phyloP scores from a whole-genome alignment of 805 yeast genomes.

The Sugiyamaella marilandica region DNA sequence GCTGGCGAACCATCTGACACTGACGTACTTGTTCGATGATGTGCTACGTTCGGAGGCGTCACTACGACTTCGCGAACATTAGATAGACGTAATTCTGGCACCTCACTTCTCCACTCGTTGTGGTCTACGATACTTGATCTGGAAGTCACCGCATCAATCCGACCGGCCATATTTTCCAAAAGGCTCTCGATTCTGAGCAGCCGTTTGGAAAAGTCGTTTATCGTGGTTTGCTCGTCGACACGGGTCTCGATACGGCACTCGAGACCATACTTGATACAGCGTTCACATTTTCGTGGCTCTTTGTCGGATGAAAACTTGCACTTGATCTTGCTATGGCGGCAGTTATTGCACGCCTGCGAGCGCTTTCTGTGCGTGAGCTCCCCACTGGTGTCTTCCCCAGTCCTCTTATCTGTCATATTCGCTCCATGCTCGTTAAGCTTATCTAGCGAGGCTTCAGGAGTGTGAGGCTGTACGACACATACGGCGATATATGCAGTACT shows the following conservation, averaged over 20 bases:
- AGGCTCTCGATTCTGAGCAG: constrained; percentile 13
- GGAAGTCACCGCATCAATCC: constrained; percentile 2
- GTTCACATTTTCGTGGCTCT: constrained; percentile 19
- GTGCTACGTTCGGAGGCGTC: not conserved
- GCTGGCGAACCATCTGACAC: not conserved
- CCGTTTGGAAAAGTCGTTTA: constrained; percentile 13
- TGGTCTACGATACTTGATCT: no score
- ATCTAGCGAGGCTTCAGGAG: no score
- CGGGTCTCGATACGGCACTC: constrained; percentile 17
- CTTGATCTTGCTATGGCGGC: constrained; percentile 19
- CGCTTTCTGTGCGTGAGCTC: constrained; percentile 12
- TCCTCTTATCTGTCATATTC: no score
- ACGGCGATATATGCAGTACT: no score
- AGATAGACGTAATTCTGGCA: not conserved
- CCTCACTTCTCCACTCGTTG: not conserved
- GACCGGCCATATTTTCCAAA: constrained; percentile 10
- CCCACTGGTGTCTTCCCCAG: no score
- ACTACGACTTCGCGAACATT: not conserved
- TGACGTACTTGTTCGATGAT: not conserved
- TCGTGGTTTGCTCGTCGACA: constrained; percentile 9
- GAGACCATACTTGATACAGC: constrained; percentile 15
- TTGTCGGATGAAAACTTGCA: constrained; percentile 16
- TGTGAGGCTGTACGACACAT: no score
- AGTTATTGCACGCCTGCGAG: constrained; percentile 19
- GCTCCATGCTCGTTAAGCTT: no score